Percentiles rank a stretch among this genome's conserved stretches.
Evolutionary conservation across 2,329 filamentous ascomycete species (phyloP).

Genomic region (Sporothrix pseudoabietina): DNA sequence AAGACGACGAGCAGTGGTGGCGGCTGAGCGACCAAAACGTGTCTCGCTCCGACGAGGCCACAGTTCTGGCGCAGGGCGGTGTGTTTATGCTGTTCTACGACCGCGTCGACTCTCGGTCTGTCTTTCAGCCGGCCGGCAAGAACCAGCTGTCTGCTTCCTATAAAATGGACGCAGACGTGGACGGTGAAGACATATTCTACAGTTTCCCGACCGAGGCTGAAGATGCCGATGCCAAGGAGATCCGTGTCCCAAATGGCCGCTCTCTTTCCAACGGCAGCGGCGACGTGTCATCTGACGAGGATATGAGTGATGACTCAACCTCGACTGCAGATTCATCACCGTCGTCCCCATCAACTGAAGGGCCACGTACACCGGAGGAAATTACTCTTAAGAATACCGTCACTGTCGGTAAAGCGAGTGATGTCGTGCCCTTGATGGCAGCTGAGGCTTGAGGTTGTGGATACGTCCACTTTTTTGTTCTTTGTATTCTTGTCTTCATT

Average conservation of each 20-base stretch:
- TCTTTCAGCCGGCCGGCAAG: constrained; percentile 41
- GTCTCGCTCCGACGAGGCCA: constrained; percentile 68
- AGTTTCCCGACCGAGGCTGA: background rate
- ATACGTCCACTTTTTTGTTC: background rate
- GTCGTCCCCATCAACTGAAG: background rate
- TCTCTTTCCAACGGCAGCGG: constrained; percentile 5
- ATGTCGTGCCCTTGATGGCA: background rate
- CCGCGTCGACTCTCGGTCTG: constrained; percentile 58
- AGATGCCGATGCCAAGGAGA: constrained; percentile 33
- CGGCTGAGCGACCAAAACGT: constrained; percentile 88
- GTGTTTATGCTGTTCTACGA: constrained; percentile 99
- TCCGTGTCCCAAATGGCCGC: background rate
- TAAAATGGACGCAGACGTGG: background rate
- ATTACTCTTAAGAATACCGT: background rate
- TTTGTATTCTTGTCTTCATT: background rate
- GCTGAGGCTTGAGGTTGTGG: background rate
- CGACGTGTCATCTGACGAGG: background rate
- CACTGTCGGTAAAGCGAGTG: background rate
- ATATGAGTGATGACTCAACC: background rate
- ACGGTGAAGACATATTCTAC: background rate
- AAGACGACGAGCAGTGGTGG: constrained; percentile 71
- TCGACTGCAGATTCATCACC: background rate
- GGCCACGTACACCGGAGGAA: background rate
- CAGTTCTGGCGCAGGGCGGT: constrained; percentile 73
- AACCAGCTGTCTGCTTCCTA: background rate